Base-by-base conservation (phyloP, 495 filamentous ascomycete genomes). In the Annulohypoxylon bovei region DNA sequence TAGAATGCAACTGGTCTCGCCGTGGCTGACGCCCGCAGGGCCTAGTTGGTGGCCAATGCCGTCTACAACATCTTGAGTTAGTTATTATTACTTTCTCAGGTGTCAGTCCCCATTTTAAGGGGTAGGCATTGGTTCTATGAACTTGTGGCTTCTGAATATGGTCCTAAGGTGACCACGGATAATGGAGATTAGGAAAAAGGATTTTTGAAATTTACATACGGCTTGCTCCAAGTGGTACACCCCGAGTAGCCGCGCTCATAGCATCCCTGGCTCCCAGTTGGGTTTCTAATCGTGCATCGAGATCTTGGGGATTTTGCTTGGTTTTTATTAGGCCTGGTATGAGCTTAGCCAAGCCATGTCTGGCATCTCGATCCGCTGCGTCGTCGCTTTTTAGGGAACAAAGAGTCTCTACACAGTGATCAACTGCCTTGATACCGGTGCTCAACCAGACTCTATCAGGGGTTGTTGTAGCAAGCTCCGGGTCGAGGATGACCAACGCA, bases 1-100 rank as follows among this genome's bases (percentile, higher is more conserved):
- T 23, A 90, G 79, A 44, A 90, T 86, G 60, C 88, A 89, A 65
- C 85, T 88, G 25, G 88, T 89, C 68, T 88, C 87, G 16, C 88
- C 88, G 69, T 91, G 88, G 3, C 84, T 82, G n/a, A 90, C 87
- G 1, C 87, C 88, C 3, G 88, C 75, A 0, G 87, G 87, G 16
- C 88, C 88, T 0, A 90, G 80, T 73, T 89, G 87, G 78, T 89
- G 87, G 11, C 88, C 88, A 73, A 90, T 89, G 1, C 82, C 88
- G 76, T 91, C 69, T 72, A 16, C 20, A 44, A 2, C 39, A 55
- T 14, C 20, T 44, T 4, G 16, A 35, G 53, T 72, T 27, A 72
- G 53, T 9, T 37, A 35, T 32, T 16, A 49, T 4, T 20, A 6
- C 53, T 30, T 18, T 30, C 8, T 20, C 7, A 20, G 28, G 18